A percentile compares a stretch with the other conserved stretches of the same genome.
Evolutionary conservation across 257 asterid species (phyloP).

Genomic region (Eucommia ulmoides): DNA sequence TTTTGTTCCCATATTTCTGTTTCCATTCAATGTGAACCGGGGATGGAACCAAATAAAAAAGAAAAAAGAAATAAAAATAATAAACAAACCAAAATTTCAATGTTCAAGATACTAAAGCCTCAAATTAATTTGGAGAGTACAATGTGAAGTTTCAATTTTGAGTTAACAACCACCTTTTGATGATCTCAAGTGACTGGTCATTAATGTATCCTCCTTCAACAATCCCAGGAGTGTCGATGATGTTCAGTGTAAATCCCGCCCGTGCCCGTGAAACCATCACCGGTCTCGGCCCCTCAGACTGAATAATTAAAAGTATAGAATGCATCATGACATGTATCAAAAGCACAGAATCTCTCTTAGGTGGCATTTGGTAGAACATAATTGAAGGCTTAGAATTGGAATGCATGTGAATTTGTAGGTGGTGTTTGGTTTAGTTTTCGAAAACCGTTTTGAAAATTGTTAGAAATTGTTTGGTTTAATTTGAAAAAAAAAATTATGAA

Average conservation of each 20-base stretch:
- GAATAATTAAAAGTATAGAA: conserved; percentile 7
- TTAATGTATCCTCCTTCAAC: conserved; percentile 91
- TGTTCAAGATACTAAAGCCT: not conserved
- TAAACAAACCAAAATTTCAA: no score
- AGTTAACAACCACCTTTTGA: conserved; percentile 93
- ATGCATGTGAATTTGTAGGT: no score
- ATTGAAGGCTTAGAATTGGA: not conserved
- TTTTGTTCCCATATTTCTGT: no score
- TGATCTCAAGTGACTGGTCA: conserved; percentile 70
- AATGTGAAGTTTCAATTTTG: no score
- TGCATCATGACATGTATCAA: not conserved
- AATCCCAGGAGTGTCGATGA: conserved; percentile 93
- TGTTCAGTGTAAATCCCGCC: conserved; percentile 77
- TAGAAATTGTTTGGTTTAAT: no score
- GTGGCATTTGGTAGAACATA: not conserved
- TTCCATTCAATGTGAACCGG: no score
- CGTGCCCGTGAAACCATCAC: conserved; percentile 88
- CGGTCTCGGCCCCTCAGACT: conserved; percentile 92
- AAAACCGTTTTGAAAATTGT: no score
- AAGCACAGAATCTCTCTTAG: not conserved
- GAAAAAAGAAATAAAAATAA: no score
- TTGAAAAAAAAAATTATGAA: no score
- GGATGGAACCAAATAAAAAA: no score
- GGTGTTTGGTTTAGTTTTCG: no score
- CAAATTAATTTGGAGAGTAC: no score